Conservation (phyloP, 2,329 filamentous ascomycete species). For the Chrysosporium queenslandicum region DNA sequence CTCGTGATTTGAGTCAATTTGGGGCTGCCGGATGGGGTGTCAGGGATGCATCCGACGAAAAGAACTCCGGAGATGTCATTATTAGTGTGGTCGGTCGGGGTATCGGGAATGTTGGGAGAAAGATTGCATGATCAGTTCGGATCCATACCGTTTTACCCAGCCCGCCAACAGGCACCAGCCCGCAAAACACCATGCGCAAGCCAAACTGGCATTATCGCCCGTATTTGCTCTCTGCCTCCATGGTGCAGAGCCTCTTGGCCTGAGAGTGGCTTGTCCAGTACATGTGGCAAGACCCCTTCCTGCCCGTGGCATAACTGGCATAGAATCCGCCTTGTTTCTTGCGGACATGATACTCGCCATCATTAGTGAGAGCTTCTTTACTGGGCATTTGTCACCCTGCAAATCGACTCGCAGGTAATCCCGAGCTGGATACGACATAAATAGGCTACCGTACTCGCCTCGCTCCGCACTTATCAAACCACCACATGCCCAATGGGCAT, state of each 20-base stretch:
- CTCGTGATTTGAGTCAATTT: constrained; percentile 77
- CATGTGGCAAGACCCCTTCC: not conserved
- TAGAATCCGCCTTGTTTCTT: not conserved
- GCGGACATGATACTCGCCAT: not conserved
- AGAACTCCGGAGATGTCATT: constrained; percentile 58
- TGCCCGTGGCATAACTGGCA: not conserved
- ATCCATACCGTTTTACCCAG: not conserved
- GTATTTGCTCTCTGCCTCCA: not conserved
- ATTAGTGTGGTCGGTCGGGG: constrained; percentile 87
- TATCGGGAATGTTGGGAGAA: constrained; percentile 88
- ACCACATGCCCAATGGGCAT: too few relatives aligned
- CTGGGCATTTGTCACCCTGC: too few relatives aligned
- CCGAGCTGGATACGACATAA: too few relatives aligned
- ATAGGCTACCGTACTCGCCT: too few relatives aligned
- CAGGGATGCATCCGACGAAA: constrained; percentile 59
- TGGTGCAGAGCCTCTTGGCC: not conserved
- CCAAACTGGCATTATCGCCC: not conserved
- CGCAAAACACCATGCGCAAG: not conserved
- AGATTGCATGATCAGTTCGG: constrained; percentile 53
- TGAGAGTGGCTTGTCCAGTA: not conserved
- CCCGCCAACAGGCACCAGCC: not conserved
- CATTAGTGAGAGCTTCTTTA: not conserved
- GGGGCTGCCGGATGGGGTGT: constrained; percentile 86
- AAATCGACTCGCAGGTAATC: too few relatives aligned
- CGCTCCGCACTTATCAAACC: too few relatives aligned